Conservation (phyloP, 2,329 filamentous ascomycete species). For the Peltaster fructicola region DNA sequence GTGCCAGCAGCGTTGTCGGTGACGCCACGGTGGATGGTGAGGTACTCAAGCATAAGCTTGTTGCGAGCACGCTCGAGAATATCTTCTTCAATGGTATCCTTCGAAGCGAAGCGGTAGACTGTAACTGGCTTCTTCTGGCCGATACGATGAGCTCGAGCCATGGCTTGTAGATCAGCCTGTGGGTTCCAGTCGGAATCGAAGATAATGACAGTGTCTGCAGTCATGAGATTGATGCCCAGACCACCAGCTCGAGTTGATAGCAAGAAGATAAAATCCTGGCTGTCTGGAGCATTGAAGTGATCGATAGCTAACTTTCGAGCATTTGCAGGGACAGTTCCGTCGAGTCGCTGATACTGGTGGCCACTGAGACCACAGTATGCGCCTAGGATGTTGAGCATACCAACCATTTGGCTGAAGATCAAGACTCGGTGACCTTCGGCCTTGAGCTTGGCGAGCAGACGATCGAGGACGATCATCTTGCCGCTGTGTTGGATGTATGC, state of each 20-base stretch:
- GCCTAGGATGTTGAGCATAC: constrained; percentile 88
- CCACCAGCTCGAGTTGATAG: constrained; percentile 90
- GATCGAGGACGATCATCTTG: constrained; percentile 98
- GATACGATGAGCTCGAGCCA: constrained; percentile 95
- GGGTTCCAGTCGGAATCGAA: constrained; percentile 99
- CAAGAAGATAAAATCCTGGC: constrained; percentile 90
- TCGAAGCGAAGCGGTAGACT: constrained; percentile 89
- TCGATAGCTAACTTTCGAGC: constrained; percentile 88
- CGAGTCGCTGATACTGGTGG: constrained; percentile 88
- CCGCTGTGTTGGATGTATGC: constrained; percentile 91
- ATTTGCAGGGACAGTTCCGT: constrained; percentile 81
- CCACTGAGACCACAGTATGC: constrained; percentile 85
- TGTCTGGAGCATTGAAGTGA: constrained; percentile 93
- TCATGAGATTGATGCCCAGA: constrained; percentile 98
- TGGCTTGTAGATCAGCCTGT: constrained; percentile 91
- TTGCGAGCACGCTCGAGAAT: constrained; percentile 91
- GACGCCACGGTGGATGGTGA: constrained; percentile 91
- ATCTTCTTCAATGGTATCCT: constrained; percentile 96
- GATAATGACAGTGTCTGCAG: constrained; percentile 89
- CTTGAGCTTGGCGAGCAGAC: constrained; percentile 82
- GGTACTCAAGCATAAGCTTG: constrained; percentile 91
- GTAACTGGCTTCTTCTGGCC: constrained; percentile 92
- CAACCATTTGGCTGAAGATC: constrained; percentile 99
- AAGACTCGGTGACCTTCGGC: constrained; percentile 87
- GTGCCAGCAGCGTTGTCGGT: constrained; percentile 64